Evolutionary conservation across 257 asterid genomes (phyloP).

Genomic region (Nicotiana paniculata): DNA sequence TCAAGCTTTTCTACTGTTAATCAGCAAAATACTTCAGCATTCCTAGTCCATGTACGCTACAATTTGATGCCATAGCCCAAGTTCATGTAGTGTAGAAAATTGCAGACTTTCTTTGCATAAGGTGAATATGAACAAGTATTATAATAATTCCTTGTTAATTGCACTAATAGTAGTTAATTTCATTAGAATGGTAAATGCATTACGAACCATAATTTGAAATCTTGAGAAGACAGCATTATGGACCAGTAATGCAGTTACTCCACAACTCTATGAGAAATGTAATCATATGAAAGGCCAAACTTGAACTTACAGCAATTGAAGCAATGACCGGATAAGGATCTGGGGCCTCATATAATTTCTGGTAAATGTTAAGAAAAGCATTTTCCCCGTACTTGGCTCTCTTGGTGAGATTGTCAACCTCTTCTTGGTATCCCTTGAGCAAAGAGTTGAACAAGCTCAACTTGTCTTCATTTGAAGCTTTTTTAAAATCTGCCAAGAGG

Average conservation of each 20-base stretch:
- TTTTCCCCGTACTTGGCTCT: constrained; percentile 96
- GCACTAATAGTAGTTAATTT: neutral
- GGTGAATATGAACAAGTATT: neutral
- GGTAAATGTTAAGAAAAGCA: constrained; percentile 95
- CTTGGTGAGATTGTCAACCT: constrained; percentile 97
- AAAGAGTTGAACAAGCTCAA: constrained; percentile 66
- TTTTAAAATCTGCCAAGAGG: constrained; percentile 71
- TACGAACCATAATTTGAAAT: neutral
- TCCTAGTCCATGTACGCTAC: neutral
- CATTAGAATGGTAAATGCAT: neutral
- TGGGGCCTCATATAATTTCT: constrained; percentile 96
- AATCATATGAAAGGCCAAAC: neutral
- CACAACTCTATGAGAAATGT: constrained; percentile 1
- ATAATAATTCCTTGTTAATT: neutral
- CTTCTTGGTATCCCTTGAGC: constrained; percentile 98
- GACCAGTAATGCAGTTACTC: neutral
- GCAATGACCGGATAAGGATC: constrained; percentile 85
- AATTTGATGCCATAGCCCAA: neutral
- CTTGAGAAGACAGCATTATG: neutral
- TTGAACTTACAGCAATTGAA: constrained; percentile 72
- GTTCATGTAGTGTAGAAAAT: neutral
- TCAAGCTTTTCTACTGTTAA: neutral
- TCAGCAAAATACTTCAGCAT: neutral
- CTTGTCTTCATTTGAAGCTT: constrained; percentile 89
- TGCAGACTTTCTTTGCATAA: neutral